Evolutionary conservation across 2,329 filamentous ascomycete species (phyloP).

Genomic region (Claviceps digitariae): DNA sequence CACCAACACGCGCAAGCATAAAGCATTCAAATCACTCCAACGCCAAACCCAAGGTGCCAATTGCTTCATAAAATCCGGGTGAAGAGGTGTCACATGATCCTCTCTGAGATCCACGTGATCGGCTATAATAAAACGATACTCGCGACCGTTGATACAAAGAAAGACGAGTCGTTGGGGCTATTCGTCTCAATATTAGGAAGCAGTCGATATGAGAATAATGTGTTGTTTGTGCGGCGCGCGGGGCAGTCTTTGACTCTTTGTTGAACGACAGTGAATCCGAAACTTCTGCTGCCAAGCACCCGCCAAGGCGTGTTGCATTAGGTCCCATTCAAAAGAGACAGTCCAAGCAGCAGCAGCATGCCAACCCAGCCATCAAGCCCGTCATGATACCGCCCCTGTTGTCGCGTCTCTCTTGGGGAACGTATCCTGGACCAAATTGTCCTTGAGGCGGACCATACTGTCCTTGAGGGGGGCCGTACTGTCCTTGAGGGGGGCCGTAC

Average conservation of each 20-base stretch:
- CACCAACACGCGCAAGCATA: background rate
- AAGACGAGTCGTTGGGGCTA: background rate
- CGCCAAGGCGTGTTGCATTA: background rate
- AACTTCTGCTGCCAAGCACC: background rate
- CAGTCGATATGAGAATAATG: background rate
- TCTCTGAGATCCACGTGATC: background rate
- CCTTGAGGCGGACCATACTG: conserved; percentile 15
- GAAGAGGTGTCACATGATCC: background rate
- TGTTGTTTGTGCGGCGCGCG: background rate
- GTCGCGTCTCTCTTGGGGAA: conserved; percentile 20
- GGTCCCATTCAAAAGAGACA: conserved; percentile 31
- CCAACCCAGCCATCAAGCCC: conserved; percentile 35
- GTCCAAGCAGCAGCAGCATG: conserved; percentile 47
- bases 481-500: conserved; percentile 14
- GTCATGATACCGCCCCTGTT: conserved; percentile 25
- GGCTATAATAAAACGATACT: background rate
- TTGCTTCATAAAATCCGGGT: background rate
- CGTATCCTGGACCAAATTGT: conserved; percentile 21
- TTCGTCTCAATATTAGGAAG: background rate
- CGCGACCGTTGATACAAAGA: background rate
- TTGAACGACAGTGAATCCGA: background rate
- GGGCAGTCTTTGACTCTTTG: background rate
- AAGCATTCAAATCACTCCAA: background rate
- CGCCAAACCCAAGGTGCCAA: background rate
- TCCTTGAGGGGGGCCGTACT: conserved; percentile 17